These are phyloP conservation scores for Miamiensis avidus DNA, from an alignment of 169 alveolate genomes.

Conservation along the genomic window DNA sequence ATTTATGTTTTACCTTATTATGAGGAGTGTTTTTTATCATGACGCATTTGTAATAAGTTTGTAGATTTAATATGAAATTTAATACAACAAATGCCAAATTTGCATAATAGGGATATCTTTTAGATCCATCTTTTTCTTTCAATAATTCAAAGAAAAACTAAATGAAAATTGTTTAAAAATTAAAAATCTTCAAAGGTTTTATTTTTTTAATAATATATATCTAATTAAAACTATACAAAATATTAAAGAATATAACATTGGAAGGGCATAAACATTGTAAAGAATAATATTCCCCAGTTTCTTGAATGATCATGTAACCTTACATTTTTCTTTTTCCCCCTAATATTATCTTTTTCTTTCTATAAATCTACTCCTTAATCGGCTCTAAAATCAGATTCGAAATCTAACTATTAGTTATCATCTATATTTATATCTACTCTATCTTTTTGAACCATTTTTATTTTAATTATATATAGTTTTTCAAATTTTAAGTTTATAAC, in stretches of 20 bases:
- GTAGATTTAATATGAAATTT: not conserved
- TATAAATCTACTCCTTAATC: not conserved
- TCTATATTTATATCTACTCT: not conserved
- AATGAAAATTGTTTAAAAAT: not conserved
- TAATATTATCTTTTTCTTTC: not conserved
- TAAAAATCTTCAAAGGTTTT: not conserved
- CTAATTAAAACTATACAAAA: conserved; percentile 13
- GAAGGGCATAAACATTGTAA: conserved; percentile 26
- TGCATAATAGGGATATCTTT: not conserved
- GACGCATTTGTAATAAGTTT: conserved; percentile 9
- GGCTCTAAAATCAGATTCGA: not conserved
- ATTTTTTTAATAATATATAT: not conserved
- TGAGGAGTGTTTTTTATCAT: conserved; percentile 11
- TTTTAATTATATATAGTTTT: too few species aligned
- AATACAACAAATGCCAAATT: not conserved
- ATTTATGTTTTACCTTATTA: not conserved
- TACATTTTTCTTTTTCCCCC: too few species aligned
- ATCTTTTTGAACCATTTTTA: not conserved
- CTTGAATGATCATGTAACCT: not conserved
- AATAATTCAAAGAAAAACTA: conserved; percentile 10
- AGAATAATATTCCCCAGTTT: not conserved
- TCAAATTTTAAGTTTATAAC: too few species aligned
- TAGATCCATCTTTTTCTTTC: not conserved
- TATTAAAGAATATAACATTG: conserved; percentile 2
- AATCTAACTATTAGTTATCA: not conserved